Conservation (phyloP, 202 grass and related monocot species). For the Setaria viridis region DNA sequence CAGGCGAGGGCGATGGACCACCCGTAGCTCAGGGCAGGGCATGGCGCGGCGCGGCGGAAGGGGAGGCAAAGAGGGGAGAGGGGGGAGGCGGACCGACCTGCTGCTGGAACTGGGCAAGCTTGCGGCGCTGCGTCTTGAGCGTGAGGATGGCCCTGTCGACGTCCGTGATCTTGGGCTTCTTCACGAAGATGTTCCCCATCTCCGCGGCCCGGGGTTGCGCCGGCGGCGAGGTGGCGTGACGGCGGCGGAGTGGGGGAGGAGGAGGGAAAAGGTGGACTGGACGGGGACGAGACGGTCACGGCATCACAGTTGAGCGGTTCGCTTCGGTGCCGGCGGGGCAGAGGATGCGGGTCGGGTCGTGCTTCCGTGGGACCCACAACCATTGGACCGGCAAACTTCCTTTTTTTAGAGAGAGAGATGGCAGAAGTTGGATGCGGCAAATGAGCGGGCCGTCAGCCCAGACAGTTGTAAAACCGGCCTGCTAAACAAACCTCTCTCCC, state of each 20-base stretch:
- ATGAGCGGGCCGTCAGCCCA: neutral
- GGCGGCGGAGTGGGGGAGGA: slow-evolving; percentile 14
- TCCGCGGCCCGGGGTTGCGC: neutral
- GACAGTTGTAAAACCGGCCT: neutral
- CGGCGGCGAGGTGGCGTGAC: slow-evolving; percentile 33
- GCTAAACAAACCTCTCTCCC: neutral
- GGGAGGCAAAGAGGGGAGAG: neutral
- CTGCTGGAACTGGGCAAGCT: slow-evolving; percentile 95
- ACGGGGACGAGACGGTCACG: slow-evolving; percentile 34
- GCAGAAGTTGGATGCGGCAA: neutral
- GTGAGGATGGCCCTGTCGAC: slow-evolving; percentile 93
- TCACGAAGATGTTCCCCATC: slow-evolving; percentile 99
- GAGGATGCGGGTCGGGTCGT: neutral
- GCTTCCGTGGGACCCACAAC: neutral
- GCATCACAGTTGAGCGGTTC: slow-evolving; percentile 22
- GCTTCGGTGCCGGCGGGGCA: neutral
- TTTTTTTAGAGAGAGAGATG: neutral
- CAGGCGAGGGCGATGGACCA: neutral
- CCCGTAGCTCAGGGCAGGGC: neutral
- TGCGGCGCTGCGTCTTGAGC: slow-evolving; percentile 95
- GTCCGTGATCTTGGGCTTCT: slow-evolving; percentile 97
- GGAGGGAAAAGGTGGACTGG: slow-evolving; percentile 53
- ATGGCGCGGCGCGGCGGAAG: neutral
- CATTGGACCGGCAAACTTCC: neutral
- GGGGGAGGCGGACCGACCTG: slow-evolving; percentile 62